Evolutionary conservation across 2,329 filamentous ascomycete species (phyloP).

Genomic region (Fusarium falciforme): DNA sequence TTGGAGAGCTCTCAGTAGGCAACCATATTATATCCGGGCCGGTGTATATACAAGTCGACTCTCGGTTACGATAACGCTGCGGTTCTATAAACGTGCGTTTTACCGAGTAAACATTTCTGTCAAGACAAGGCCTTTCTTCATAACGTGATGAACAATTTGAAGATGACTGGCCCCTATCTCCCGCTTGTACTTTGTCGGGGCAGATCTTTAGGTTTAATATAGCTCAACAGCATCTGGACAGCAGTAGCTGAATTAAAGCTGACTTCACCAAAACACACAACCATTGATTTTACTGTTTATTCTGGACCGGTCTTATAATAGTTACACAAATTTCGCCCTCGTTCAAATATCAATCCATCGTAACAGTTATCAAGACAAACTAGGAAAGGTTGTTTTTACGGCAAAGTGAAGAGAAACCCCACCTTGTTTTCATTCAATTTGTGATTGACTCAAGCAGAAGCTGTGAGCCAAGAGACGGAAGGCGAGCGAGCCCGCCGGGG

Average conservation of each 20-base stretch:
- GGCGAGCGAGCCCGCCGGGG: slow-evolving; percentile 14
- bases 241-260: neutral
- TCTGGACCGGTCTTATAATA: slow-evolving; percentile 10
- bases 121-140: neutral
- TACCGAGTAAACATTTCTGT: neutral
- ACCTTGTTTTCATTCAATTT: neutral
- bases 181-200: neutral
- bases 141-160: neutral
- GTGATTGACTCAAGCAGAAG: slow-evolving; percentile 5
- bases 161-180: neutral
- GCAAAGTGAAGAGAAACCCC: neutral
- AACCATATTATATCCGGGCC: neutral
- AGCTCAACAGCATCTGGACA: neutral
- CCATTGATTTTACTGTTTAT: neutral
- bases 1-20: neutral
- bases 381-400: neutral
- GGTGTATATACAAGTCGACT: neutral
- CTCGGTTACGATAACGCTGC: neutral
- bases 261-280: neutral
- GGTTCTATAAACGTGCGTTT: neutral
- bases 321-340: neutral
- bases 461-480: slow-evolving; percentile 7
- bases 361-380: slow-evolving; percentile 4
- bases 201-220: neutral
- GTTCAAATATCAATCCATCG: neutral